phyloP scores from a whole-genome alignment of 2,329 filamentous ascomycete genomes.

The Trichothecium roseum region DNA sequence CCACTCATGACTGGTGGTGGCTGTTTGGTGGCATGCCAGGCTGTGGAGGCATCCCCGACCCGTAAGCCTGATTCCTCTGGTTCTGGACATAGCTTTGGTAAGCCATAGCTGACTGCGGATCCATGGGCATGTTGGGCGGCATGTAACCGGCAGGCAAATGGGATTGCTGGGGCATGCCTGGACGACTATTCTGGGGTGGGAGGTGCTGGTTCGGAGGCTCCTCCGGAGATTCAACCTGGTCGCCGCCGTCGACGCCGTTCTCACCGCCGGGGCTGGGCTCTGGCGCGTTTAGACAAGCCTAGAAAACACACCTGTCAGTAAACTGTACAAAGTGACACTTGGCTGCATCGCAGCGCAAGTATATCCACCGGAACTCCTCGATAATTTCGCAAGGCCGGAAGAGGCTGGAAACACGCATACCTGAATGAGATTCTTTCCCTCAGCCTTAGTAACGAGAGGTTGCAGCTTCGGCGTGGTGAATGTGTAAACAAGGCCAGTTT shows the following conservation, averaged over 20 bases:
- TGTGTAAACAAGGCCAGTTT: slow-evolving; percentile 90
- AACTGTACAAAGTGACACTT: neutral
- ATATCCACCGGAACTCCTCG: neutral
- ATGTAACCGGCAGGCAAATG: slow-evolving; percentile 55
- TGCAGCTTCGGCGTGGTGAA: slow-evolving; percentile 98
- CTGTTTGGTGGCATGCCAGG: slow-evolving; percentile 73
- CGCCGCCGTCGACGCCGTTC: slow-evolving; percentile 66
- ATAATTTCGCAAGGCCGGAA: neutral
- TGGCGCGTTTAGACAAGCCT: slow-evolving; percentile 95
- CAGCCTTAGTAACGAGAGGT: slow-evolving; percentile 93
- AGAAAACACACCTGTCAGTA: slow-evolving; percentile 6
- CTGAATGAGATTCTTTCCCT: slow-evolving; percentile 99
- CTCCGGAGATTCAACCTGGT: slow-evolving; percentile 82
- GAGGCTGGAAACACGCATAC: slow-evolving; percentile 40
- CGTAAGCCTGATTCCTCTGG: slow-evolving; percentile 55
- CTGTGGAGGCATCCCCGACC: slow-evolving; percentile 67
- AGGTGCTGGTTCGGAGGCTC: slow-evolving; percentile 68
- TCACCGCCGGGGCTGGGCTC: slow-evolving; percentile 76
- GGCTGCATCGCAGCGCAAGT: neutral
- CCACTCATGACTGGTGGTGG: slow-evolving; percentile 60
- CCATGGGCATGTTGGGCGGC: slow-evolving; percentile 52
- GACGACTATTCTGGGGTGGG: slow-evolving; percentile 47
- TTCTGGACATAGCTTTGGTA: slow-evolving; percentile 73
- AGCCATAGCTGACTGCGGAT: slow-evolving; percentile 67
- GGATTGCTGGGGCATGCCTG: slow-evolving; percentile 54